Conservation (phyloP, 1,284 basidiomycete genomes). For the Pseudozyma flocculosa region DNA sequence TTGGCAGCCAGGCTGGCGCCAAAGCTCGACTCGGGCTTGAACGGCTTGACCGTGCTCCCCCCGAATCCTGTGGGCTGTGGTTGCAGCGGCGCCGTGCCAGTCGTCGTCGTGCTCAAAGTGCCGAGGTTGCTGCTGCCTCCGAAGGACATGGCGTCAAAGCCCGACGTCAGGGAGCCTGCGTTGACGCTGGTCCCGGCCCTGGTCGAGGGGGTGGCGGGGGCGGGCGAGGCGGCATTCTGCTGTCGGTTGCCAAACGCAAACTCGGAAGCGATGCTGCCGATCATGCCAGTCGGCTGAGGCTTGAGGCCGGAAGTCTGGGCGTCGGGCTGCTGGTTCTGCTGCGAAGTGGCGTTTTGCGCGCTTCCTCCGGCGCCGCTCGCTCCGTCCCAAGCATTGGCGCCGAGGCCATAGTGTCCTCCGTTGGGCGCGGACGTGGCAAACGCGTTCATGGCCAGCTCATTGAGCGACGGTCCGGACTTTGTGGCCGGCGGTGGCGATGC, state of each 20-base stretch:
- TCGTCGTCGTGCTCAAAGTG: not conserved
- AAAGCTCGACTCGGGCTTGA: constrained; percentile 45
- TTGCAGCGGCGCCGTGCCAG: constrained; percentile 14
- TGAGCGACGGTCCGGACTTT: constrained; percentile 71
- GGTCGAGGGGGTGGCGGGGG: constrained; percentile 6
- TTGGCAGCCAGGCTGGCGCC: constrained; percentile 31
- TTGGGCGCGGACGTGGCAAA: constrained; percentile 23
- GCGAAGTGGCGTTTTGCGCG: constrained; percentile 1
- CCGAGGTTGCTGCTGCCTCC: constrained; percentile 6
- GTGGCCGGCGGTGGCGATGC: constrained; percentile 64
- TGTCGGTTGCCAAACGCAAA: constrained; percentile 43
- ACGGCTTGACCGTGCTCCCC: constrained; percentile 28
- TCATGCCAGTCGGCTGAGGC: constrained; percentile 55
- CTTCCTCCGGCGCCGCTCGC: constrained; percentile 9
- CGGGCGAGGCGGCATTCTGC: constrained; percentile 2
- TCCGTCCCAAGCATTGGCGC: constrained; percentile 45
- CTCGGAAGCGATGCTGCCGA: constrained; percentile 58
- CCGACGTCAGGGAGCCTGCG: constrained; percentile 11
- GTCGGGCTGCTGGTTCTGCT: constrained; percentile 18
- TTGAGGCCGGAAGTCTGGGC: constrained; percentile 15
- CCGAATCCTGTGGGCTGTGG: constrained; percentile 46
- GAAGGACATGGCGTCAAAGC: constrained; percentile 34
- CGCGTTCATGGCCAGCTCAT: constrained; percentile 71
- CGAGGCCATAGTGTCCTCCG: constrained; percentile 42
- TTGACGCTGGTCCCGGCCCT: constrained; percentile 5